Conservation (phyloP, 441 rosid species). For the Melastoma candidum region DNA sequence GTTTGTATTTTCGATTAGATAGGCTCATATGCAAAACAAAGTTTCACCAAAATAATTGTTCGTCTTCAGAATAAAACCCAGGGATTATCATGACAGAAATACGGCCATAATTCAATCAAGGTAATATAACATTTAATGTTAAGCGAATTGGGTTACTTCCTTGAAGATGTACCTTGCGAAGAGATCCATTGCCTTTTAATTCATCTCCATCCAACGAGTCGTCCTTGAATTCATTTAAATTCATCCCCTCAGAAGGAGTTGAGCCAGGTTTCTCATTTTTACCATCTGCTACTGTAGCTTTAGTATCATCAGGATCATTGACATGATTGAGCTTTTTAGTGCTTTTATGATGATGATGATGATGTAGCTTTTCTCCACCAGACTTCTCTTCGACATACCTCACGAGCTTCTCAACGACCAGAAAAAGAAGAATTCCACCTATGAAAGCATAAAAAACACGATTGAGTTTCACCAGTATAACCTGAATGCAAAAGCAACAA, state of each 20-base stretch:
- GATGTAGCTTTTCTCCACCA: conserved; percentile 40
- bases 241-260: conserved; percentile 18
- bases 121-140: not conserved
- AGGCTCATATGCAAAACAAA: too few species aligned
- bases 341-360: conserved; percentile 54
- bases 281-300: conserved; percentile 24
- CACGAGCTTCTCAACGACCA: conserved; percentile 88
- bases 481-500: too few species aligned
- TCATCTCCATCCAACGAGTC: conserved; percentile 27
- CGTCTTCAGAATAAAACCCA: too few species aligned
- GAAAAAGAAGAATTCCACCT: conserved; percentile 96
- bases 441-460: conserved; percentile 22
- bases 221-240: conserved; percentile 26
- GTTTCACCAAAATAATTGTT: too few species aligned
- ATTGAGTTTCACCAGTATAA: conserved; percentile 17
- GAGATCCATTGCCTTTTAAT: conserved; percentile 26
- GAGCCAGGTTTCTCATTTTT: conserved; percentile 4
- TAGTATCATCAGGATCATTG: conserved; percentile 18
- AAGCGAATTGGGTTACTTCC: too few species aligned
- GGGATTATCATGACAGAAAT: too few species aligned
- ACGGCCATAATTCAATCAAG: too few species aligned
- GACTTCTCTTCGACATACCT: conserved; percentile 80
- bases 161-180: conserved; percentile 49
- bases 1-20: too few species aligned
- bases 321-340: conserved; percentile 52